A percentile compares a stretch with the other conserved stretches of the same genome.
These are phyloP conservation scores for Aeschynomene evenia DNA, from an alignment of 306 rosid species.

Conservation along the genomic window DNA sequence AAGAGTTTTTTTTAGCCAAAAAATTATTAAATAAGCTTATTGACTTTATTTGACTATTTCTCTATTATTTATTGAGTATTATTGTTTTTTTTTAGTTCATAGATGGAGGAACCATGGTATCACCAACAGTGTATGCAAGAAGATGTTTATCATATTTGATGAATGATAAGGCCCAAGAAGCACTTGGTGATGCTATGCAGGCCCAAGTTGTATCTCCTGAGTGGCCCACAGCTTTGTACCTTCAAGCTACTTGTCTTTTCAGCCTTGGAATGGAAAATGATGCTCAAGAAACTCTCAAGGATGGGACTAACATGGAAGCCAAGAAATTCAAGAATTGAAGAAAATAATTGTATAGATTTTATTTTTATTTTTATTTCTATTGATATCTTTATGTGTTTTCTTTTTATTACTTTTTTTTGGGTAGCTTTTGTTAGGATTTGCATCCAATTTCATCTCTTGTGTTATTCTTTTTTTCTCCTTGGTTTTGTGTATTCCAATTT, in stretches of 20 bases:
- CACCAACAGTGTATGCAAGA: constrained; percentile 90
- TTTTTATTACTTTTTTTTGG: background rate
- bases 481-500: constrained; percentile 6
- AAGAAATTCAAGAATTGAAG: constrained; percentile 56
- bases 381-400: constrained; percentile 13
- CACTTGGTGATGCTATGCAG: constrained; percentile 92
- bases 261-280: constrained; percentile 88
- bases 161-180: constrained; percentile 76
- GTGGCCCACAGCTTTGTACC: constrained; percentile 90
- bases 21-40: too few species aligned
- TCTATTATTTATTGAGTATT: too few species aligned
- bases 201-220: constrained; percentile 91
- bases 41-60: too few species aligned
- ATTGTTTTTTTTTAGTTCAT: constrained; percentile 80
- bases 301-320: constrained; percentile 83
- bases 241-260: constrained; percentile 90
- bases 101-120: constrained; percentile 92
- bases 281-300: constrained; percentile 89
- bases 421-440: constrained; percentile 32
- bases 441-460: constrained; percentile 4
- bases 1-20: too few species aligned
- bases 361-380: constrained; percentile 41
- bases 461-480: background rate
- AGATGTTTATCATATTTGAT: constrained; percentile 84
- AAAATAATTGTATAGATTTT: too few species aligned